phyloP scores from a whole-genome alignment of 2,329 filamentous ascomycete genomes.

The Fusarium sp. region DNA sequence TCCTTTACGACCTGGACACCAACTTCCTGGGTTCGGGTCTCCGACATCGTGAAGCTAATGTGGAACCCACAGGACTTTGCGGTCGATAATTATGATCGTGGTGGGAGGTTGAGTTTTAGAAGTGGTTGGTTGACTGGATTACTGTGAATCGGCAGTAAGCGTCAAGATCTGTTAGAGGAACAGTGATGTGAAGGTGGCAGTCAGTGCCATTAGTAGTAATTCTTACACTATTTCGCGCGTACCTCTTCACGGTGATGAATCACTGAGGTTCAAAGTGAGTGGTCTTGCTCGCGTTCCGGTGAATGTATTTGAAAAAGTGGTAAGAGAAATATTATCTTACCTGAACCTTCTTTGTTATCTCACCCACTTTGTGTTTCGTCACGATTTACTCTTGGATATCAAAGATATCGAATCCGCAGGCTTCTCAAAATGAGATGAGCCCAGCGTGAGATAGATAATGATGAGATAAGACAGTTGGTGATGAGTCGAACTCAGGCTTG shows the following conservation, averaged over 20 bases:
- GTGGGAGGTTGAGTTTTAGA: background rate
- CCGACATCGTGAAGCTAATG: conserved; percentile 30
- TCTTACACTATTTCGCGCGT: background rate
- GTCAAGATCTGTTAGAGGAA: conserved; percentile 5
- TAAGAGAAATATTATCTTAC: conserved; percentile 24
- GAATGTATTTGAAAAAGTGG: background rate
- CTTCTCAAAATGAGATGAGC: conserved; percentile 4
- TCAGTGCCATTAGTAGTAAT: background rate
- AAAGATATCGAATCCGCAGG: background rate
- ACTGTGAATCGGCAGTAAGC: conserved; percentile 22
- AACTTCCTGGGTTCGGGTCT: conserved; percentile 28
- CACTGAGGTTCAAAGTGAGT: no score
- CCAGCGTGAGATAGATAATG: background rate
- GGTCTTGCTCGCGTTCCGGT: background rate
- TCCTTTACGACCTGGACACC: conserved; percentile 13
- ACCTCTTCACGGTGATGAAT: background rate
- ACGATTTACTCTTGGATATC: background rate
- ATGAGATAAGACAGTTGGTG: conserved; percentile 12
- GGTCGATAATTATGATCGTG: background rate
- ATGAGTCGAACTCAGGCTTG: conserved; percentile 34
- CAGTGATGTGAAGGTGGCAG: conserved; percentile 4
- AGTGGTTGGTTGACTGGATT: background rate
- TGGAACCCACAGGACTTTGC: background rate
- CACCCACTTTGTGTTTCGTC: conserved; percentile 17
- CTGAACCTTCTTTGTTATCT: conserved; percentile 26